Base-by-base conservation (phyloP, 495 filamentous ascomycete species). In the Hypoxylon rickii region DNA sequence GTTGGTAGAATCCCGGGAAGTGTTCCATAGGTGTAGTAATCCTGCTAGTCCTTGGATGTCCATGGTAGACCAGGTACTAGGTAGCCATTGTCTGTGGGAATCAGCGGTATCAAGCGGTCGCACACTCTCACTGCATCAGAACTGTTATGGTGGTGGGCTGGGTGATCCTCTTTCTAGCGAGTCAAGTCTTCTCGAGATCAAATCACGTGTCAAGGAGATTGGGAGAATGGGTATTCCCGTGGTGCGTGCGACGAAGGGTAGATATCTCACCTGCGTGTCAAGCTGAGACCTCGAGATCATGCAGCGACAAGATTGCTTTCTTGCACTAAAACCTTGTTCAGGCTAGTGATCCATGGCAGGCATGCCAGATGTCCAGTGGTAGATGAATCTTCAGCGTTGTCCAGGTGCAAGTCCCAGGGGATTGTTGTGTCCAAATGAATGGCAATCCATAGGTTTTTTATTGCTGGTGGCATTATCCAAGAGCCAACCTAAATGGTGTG, bases 291-390 rank as follows among this genome's bases (percentile, higher is more conserved):
- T 29, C 24, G 10, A 10, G 24, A 10, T 52, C 3, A 20, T 50
- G 41, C 51, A 61, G 51, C 24, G 16, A 44, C 19, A 20, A 33
- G 16, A 3, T 0, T 58, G 12, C 19, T 42, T 29, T 44, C 57
- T 54, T 43, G 44, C 44, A 44, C 26, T 51, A 18, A 32, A 44
- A 47, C 44, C 58, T 43, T 48, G 20, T 7, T 41, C 29, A 52
- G 58, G 44, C 52, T 57, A 24, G 34, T 46, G 53, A 49, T 63
- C 59, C 59, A 54, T 54, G 53, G 59, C 59, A 37, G 59, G 59
- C 39, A 21, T 45, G 59, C 53, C 59, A 63, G 26, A 48, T 53
- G 52, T 62, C 52, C 52, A 38, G 45, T 21, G 15, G 10, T 32
- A 16, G 46, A 42, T 11, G 51, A 47, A 19, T 41, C 31, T 31